These are phyloP conservation scores for Triadica sebifera DNA, from an alignment of 345 rosid genomes.

Conservation along the genomic window DNA sequence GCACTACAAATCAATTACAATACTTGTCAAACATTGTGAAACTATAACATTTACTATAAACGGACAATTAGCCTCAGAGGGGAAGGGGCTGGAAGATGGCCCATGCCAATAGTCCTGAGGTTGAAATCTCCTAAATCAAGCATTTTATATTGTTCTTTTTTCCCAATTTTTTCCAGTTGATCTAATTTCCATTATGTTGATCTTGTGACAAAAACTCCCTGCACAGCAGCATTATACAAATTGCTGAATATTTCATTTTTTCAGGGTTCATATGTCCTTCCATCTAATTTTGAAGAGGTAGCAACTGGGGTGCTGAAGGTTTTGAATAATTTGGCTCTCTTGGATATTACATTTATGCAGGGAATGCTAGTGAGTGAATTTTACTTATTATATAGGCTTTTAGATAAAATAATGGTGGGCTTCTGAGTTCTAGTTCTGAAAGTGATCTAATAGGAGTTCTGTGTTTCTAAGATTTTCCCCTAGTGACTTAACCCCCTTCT, in stretches of 20 bases:
- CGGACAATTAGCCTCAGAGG: neutral
- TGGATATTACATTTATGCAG: conserved; percentile 58
- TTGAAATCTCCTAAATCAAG: neutral
- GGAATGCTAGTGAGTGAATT: conserved; percentile 57
- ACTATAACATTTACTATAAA: no score
- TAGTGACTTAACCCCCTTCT: neutral
- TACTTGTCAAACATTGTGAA: neutral
- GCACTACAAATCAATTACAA: neutral
- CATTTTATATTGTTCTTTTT: neutral
- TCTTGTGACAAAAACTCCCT: neutral
- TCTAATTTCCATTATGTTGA: neutral
- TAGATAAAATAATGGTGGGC: conserved; percentile 1
- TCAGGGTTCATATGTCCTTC: conserved; percentile 60
- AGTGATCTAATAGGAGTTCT: neutral
- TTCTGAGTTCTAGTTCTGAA: conserved; percentile 3
- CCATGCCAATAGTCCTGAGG: neutral
- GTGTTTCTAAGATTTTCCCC: neutral
- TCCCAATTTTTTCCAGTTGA: neutral
- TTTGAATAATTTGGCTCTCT: conserved; percentile 65
- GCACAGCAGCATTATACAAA: neutral
- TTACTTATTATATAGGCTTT: conserved; percentile 5
- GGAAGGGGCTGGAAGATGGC: neutral
- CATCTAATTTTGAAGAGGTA: conserved; percentile 74
- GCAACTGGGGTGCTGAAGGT: conserved; percentile 73
- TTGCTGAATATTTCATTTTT: conserved; percentile 17